Evolutionary conservation across 2,329 filamentous ascomycete species (phyloP), one percentile per base, ranked within the genome.

Genomic region (Myriangium duriaei): DNA sequence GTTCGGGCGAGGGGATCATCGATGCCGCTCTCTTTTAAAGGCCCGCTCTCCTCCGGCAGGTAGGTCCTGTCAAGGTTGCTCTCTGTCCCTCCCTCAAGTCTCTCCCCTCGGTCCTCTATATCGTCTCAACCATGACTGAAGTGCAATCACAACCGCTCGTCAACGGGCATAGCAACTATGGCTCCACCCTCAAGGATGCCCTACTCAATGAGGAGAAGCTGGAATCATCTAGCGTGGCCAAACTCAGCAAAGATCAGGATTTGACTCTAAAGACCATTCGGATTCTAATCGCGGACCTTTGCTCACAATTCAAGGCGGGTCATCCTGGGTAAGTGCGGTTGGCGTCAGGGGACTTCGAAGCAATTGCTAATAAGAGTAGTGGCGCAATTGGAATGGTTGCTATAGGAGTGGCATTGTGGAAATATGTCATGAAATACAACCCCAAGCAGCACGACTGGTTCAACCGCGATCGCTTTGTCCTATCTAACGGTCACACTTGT

Each of bases 291-390:
- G 74, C 77, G 31, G 78, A 82, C 51, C 57, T 82, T 3, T 81
- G 76, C 49, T 68, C 81, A 52, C 76, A 81, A 46, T 82, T 79
- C 56, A 72, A 72, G 44, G 76, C 76, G 24, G 78, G 78, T 0
- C 78, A 81, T 50, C 77, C 76, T 12, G 77, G 76, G 71, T 76
- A 61, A 47, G 64, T 32, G 29, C 6, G 24, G 10, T n/a, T n/a
- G n/a, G n/a, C n/a, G n/a, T n/a, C n/a, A n/a, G n/a, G n/a, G n/a
- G n/a, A n/a, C n/a, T 18, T 3, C 15, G 11, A 24, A 9, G n/a
- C 14, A 26, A n/a, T 26, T 26, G 21, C 21, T 26, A 26, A 26
- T 7, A 26, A 26, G 4, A 11, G 9, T 30, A 69, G 67, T 42
- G 64, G 65, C 39, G 70, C 69, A 12, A 74, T 76, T 52, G 71